phyloP scores from a whole-genome alignment of 352 stramenopile genomes.

The Hyaloperonospora arabidopsidis region DNA sequence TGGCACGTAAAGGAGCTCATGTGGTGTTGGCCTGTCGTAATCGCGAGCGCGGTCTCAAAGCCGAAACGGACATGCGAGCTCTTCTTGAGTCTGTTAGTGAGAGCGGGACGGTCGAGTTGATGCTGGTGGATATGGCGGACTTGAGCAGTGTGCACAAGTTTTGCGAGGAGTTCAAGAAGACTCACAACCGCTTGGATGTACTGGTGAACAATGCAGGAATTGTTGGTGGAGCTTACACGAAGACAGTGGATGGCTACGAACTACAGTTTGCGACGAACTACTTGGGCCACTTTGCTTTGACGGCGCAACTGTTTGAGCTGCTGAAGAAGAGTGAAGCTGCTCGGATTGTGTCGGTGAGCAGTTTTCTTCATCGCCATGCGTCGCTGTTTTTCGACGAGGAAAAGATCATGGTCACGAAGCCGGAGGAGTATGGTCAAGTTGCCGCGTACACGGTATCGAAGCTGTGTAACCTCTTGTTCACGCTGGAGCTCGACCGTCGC shows the following conservation, averaged over 20 bases:
- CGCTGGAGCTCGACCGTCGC: slow-evolving; percentile 34
- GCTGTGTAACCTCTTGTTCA: slow-evolving; percentile 43
- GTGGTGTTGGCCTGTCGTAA: slow-evolving; percentile 76
- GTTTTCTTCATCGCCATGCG: slow-evolving; percentile 10
- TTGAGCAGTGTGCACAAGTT: slow-evolving; percentile 40
- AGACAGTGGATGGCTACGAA: slow-evolving; percentile 40
- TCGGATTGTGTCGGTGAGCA: slow-evolving; percentile 51
- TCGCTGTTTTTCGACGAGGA: slow-evolving; percentile 12
- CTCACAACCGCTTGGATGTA: slow-evolving; percentile 41
- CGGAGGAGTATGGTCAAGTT: slow-evolving; percentile 12
- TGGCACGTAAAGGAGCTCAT: slow-evolving; percentile 49
- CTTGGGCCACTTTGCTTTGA: slow-evolving; percentile 62
- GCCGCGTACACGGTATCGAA: slow-evolving; percentile 36
- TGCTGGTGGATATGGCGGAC: slow-evolving; percentile 30
- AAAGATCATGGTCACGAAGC: slow-evolving; percentile 14
- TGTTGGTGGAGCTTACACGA: slow-evolving; percentile 11
- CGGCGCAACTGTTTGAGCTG: slow-evolving; percentile 34
- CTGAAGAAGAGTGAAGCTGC: slow-evolving; percentile 19
- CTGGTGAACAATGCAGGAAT: slow-evolving; percentile 77
- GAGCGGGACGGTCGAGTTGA: slow-evolving; percentile 48
- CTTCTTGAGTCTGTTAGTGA: slow-evolving; percentile 7
- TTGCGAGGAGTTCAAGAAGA: slow-evolving; percentile 25
- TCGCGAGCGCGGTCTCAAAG: slow-evolving; percentile 22
- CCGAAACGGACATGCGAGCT: slow-evolving; percentile 27
- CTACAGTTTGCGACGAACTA: slow-evolving; percentile 70